Evolutionary conservation across 208 protist genomes (phyloP).

Genomic region (Trypanosoma platydactyli): DNA sequence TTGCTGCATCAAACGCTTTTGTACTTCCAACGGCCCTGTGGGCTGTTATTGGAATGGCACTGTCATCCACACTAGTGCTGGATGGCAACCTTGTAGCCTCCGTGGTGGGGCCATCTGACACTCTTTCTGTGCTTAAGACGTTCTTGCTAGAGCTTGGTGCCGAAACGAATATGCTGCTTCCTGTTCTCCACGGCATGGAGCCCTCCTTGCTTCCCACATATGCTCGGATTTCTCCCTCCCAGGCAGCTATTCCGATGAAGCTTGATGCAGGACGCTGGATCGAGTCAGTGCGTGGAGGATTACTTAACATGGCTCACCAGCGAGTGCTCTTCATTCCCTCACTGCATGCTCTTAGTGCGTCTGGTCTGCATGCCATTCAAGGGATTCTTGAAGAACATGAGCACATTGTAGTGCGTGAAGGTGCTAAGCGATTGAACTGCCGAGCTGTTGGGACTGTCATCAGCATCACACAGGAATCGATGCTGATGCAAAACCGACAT

Average conservation of each 20-base stretch:
- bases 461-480: conserved; percentile 35
- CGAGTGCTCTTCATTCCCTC: conserved; percentile 24
- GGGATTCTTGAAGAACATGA: conserved; percentile 14
- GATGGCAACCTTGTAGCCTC: conserved; percentile 12
- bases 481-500: conserved; percentile 32
- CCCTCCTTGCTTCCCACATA: conserved; percentile 23
- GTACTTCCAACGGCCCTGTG: conserved; percentile 22
- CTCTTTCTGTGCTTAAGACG: conserved; percentile 9
- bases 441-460: conserved; percentile 38
- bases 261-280: conserved; percentile 9
- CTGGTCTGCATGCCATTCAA: conserved; percentile 20
- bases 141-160: conserved; percentile 23
- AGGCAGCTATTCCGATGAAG: conserved; percentile 11
- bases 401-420: conserved; percentile 59
- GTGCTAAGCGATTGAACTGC: conserved; percentile 55
- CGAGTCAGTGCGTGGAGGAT: conserved; percentile 26
- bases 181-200: conserved; percentile 25
- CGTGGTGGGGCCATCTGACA: conserved; percentile 15
- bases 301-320: conserved; percentile 25
- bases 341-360: conserved; percentile 12
- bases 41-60: conserved; percentile 18
- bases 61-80: conserved; percentile 3
- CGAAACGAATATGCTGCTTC: conserved; percentile 22
- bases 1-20: conserved; percentile 18
- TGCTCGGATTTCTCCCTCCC: conserved; percentile 10